Evolutionary conservation across 805 yeast species (phyloP).

Genomic region (Spathaspora hagerdaliae): DNA sequence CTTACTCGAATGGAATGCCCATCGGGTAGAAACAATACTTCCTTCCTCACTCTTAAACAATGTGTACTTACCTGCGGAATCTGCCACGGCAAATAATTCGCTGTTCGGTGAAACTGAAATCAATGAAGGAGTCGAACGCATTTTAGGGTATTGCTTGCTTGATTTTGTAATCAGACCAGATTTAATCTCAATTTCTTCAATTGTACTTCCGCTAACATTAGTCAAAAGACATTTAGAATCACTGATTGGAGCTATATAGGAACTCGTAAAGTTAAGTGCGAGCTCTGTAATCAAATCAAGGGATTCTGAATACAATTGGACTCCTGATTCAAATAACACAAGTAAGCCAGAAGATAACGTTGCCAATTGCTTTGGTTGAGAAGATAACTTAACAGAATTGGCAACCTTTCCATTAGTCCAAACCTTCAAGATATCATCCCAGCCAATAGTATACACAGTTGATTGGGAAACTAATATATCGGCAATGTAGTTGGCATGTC

Average conservation of each 20-base stretch:
- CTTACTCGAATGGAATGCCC: conserved; percentile 92
- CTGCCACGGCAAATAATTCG: conserved; percentile 76
- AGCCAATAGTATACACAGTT: conserved; percentile 56
- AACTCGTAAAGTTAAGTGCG: conserved; percentile 20
- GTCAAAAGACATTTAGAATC: conserved; percentile 23
- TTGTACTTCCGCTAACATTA: conserved; percentile 24
- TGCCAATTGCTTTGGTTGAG: conserved; percentile 35
- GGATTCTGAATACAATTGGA: conserved; percentile 18
- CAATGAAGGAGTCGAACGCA: conserved; percentile 60
- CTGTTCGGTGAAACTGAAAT: conserved; percentile 71
- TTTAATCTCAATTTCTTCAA: conserved; percentile 21
- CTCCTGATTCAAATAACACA: conserved; percentile 27
- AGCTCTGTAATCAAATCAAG: conserved; percentile 11
- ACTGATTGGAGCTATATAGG: conserved; percentile 20
- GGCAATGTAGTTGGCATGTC: conserved; percentile 67
- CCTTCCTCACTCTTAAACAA: conserved; percentile 56
- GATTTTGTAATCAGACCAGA: conserved; percentile 30
- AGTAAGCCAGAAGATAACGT: conserved; percentile 24
- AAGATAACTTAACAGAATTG: conserved; percentile 12
- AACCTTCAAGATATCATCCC: conserved; percentile 77
- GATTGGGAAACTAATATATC: conserved; percentile 36
- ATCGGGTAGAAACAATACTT: conserved; percentile 70
- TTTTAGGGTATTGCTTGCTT: conserved; percentile 45
- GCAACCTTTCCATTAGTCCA: conserved; percentile 20
- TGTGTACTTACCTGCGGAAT: conserved; percentile 79